Percentiles rank a stretch among this genome's conserved stretches.
phyloP scores from a whole-genome alignment of 2,329 filamentous ascomycete genomes.

The Arthrobotrys sinensis region DNA sequence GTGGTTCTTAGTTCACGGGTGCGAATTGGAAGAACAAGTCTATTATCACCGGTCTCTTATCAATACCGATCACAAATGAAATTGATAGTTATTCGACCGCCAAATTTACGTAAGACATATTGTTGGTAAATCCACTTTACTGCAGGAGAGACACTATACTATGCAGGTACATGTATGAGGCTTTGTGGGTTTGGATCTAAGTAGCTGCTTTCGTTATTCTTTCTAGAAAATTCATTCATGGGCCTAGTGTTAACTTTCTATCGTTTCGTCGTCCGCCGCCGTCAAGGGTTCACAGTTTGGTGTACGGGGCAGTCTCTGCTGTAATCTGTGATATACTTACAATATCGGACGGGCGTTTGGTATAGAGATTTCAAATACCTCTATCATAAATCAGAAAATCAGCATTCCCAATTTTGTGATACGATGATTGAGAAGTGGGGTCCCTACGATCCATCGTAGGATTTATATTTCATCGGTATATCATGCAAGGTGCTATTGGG shows the following conservation, averaged over 20 bases:
- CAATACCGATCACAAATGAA: no score
- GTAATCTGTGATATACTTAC: no score
- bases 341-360: no score
- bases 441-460: conserved; percentile 1
- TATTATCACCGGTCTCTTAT: neutral
- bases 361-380: neutral
- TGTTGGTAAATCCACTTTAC: neutral
- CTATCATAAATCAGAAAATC: conserved; percentile 8
- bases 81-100: no score
- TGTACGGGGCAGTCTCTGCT: no score
- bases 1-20: neutral
- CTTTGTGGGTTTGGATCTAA: no score
- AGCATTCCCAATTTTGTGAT: neutral
- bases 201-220: no score
- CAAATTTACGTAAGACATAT: neutral
- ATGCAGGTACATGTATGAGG: neutral
- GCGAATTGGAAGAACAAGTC: neutral
- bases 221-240: no score
- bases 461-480: conserved; percentile 21
- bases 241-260: no score
- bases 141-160: neutral
- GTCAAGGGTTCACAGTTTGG: no score
- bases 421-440: neutral
- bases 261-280: no score
- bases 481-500: conserved; percentile 3